phyloP scores from a whole-genome alignment of 1,139 yeast genomes.

The Candida tetrigidarum region DNA sequence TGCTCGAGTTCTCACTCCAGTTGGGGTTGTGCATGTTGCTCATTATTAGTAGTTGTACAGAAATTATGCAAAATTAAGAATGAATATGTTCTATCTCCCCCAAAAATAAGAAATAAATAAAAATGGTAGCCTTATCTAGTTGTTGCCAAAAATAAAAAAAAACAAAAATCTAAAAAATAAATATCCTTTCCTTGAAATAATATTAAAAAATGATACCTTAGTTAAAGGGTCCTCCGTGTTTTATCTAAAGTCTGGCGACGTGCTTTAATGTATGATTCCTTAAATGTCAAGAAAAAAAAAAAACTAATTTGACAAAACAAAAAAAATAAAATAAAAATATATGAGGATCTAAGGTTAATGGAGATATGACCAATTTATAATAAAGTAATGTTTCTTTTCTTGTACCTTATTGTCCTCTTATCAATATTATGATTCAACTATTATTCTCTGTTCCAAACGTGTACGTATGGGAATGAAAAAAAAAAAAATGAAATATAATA shows the following conservation, averaged over 20 bases:
- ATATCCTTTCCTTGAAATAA: not conserved
- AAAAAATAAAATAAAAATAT: not conserved
- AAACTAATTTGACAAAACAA: not conserved
- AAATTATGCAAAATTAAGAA: not conserved
- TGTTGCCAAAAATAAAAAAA: too few species aligned
- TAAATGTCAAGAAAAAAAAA: not conserved
- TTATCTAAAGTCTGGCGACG: not conserved
- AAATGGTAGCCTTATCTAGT: not conserved
- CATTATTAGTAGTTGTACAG: conserved; percentile 1
- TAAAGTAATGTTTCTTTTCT: too few species aligned
- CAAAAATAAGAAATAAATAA: not conserved
- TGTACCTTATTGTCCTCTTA: not conserved
- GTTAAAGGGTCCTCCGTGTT: not conserved
- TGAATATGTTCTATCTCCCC: not conserved
- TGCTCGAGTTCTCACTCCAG: conserved; percentile 6
- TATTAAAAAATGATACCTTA: not conserved
- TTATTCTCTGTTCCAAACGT: not conserved
- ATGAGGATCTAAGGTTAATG: not conserved
- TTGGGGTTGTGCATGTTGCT: conserved; percentile 2
- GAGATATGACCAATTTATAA: not conserved
- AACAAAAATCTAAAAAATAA: too few species aligned
- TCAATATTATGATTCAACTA: not conserved
- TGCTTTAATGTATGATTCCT: conserved; percentile 3
- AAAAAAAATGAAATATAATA: not conserved
- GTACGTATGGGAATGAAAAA: not conserved